Evolutionary conservation across 2,329 filamentous ascomycete species (phyloP), one percentile per base, ranked within the genome.

Genomic region (Aspergillus brasiliensis): DNA sequence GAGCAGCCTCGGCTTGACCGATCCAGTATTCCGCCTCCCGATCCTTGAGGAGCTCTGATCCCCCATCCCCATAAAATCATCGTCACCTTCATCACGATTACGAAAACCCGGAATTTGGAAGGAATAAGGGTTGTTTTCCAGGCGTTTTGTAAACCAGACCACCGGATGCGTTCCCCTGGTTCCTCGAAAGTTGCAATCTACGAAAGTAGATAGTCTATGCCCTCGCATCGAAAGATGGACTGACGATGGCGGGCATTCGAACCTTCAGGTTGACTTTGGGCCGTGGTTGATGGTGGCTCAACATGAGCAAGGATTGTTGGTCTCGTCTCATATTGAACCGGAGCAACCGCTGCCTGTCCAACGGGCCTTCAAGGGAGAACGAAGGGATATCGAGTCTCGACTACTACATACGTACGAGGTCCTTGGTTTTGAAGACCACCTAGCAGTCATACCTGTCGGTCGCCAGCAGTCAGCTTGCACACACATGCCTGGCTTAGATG

Each of bases 401-500:
- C 46, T 49, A 48, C 38, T 17, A 44, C n/a, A n/a, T n/a, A n/a
- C n/a, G n/a, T n/a, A n/a, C 19, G 19, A 23, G 21, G 40, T 44
- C n/a, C 17, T 11, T 44, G 38, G 38, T 42, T 11, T 19, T 19
- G 38, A 10, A 44, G n/a, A 44, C 17, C 40, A 44, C 46, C 25
- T 49, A 49, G 46, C 46, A 49, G 15, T 49, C 31, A 34, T 15
- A 11, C 31, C 31, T 34, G 11, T 34, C 25, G 46, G 25, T 49
- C 46, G 46, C 25, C 46, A 15, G 46, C 46, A 49, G 46, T 49
- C 31, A 49, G 46, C 46, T 27, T 49, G 46, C 46, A 49, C 46
- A 49, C 46, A 49, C 46, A 28, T 27, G 46, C 46, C 46, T 49
- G 46, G 46, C 46, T 49, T 28, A 17, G 46, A 28, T n/a, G 25